Conservation (phyloP, 176 grass and related monocot genomes). For the Triticum turgidum region DNA sequence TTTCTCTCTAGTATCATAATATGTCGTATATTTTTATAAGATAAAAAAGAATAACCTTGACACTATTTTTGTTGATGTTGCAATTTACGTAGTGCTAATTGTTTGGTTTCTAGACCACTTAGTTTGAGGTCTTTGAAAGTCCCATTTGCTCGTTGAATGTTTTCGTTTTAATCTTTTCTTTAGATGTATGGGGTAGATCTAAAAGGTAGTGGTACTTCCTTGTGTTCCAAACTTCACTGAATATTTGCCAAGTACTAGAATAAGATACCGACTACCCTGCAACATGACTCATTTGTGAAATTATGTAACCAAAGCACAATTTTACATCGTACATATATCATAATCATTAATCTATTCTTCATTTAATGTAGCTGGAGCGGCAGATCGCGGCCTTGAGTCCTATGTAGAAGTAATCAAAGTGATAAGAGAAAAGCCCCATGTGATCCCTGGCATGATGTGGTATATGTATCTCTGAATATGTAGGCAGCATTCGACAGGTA, state of each 20-base stretch:
- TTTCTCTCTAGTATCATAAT: neutral
- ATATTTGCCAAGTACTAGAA: neutral
- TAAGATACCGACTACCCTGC: neutral
- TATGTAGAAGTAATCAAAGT: too few relatives aligned
- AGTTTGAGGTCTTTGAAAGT: neutral
- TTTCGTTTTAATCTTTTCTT: neutral
- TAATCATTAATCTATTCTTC: neutral
- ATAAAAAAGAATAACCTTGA: neutral
- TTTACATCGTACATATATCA: too few relatives aligned
- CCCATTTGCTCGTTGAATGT: neutral
- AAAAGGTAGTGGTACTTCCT: neutral
- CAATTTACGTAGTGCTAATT: neutral
- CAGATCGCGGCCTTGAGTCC: too few relatives aligned
- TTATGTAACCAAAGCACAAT: neutral
- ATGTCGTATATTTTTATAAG: neutral
- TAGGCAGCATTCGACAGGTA: too few relatives aligned
- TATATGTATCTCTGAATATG: too few relatives aligned
- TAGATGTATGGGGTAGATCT: neutral
- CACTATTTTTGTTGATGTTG: neutral
- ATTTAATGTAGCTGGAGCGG: too few relatives aligned
- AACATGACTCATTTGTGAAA: neutral
- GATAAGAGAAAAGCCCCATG: too few relatives aligned
- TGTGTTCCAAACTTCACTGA: neutral
- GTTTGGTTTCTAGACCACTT: neutral
- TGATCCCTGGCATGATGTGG: too few relatives aligned